phyloP scores from a whole-genome alignment of 306 rosid species.

The Trifolium pratense region DNA sequence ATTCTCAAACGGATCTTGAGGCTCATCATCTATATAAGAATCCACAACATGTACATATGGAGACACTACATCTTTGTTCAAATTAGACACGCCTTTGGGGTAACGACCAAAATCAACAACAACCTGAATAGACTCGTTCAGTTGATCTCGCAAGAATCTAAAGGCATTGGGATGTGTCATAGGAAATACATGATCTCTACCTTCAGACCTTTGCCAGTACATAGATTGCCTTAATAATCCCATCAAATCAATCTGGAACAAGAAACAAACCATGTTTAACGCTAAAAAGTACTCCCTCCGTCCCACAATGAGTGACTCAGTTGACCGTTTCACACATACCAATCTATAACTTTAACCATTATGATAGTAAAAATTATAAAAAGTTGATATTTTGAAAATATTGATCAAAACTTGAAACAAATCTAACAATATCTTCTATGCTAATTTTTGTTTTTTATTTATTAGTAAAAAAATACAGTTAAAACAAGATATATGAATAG shows the following conservation, averaged over 20 bases:
- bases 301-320: too few species aligned
- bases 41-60: slow-evolving; percentile 93
- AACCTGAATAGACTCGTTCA: slow-evolving; percentile 83
- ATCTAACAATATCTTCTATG: too few species aligned
- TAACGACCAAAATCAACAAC: slow-evolving; percentile 97
- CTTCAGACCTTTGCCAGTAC: slow-evolving; percentile 83
- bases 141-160: slow-evolving; percentile 75
- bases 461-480: too few species aligned
- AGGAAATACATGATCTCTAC: slow-evolving; percentile 93
- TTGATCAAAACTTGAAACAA: too few species aligned
- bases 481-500: too few species aligned
- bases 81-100: slow-evolving; percentile 74
- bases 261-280: slow-evolving; percentile 40
- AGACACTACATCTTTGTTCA: slow-evolving; percentile 86
- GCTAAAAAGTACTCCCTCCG: background rate
- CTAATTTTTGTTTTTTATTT: too few species aligned
- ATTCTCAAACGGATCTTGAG: slow-evolving; percentile 73
- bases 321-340: too few species aligned
- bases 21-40: slow-evolving; percentile 65
- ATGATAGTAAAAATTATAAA: too few species aligned
- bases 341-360: too few species aligned
- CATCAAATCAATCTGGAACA: slow-evolving; percentile 78
- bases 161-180: slow-evolving; percentile 98
- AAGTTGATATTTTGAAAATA: too few species aligned
- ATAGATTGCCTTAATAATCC: slow-evolving; percentile 61